These are phyloP conservation scores for Ophiostoma sp. DNA, from an alignment of 2,329 filamentous ascomycete species.

Conservation along the genomic window DNA sequence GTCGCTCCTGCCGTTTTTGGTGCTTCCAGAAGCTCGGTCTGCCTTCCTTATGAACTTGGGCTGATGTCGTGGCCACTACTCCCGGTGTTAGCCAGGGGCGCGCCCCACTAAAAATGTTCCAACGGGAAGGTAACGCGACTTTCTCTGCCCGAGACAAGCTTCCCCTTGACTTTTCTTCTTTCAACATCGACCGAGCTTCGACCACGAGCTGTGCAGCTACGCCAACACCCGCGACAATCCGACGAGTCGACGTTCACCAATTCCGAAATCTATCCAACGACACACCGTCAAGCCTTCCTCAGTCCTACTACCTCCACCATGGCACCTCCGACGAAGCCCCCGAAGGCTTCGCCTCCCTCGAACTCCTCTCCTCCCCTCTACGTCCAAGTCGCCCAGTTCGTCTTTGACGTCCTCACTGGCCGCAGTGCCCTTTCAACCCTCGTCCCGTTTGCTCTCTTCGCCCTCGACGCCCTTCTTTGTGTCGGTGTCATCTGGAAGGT, in stretches of 20 bases:
- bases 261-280: not conserved
- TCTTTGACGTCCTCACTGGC: slow-evolving; percentile 49
- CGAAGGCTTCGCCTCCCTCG: not conserved
- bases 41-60: not conserved
- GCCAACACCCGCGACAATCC: not conserved
- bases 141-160: not conserved
- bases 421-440: slow-evolving; percentile 51
- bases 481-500: slow-evolving; percentile 75
- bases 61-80: not conserved
- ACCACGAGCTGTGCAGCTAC: not conserved
- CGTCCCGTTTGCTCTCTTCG: slow-evolving; percentile 62
- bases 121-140: not conserved
- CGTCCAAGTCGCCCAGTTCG: slow-evolving; percentile 36
- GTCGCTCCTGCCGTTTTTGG: not conserved
- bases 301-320: not conserved
- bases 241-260: not conserved
- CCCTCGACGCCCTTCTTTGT: slow-evolving; percentile 71
- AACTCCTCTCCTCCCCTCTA: slow-evolving; percentile 22
- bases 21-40: not conserved
- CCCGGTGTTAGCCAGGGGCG: not conserved
- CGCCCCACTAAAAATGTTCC: not conserved
- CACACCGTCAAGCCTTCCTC: not conserved
- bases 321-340: not conserved
- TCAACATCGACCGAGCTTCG: not conserved
- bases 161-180: not conserved